Evolutionary conservation across 176 grass and related monocot species (phyloP), one percentile per base, ranked within the genome.

Genomic region (Echinochloa phyllopogon): DNA sequence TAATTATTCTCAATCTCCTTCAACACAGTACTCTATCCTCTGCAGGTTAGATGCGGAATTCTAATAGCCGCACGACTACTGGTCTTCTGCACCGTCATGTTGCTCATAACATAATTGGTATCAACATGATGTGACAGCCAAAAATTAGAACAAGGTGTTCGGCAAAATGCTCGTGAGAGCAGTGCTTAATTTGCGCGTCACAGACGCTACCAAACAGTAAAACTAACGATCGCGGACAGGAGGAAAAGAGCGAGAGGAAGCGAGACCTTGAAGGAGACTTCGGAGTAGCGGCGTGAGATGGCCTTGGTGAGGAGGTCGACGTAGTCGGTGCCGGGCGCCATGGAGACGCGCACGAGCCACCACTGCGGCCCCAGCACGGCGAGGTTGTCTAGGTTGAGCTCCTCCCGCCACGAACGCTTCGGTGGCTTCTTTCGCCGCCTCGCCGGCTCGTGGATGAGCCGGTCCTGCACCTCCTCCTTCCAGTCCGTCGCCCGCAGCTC

Each of bases 401-500:
- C 78, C 80, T 90, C 86, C 60, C 69, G 44, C 96, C 89, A 92
- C 29, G 76, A 90, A 16, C 83, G 23, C 79, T 80, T 75, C 21
- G 76, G 82, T 6, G 85, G 82, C 72, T 87, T 87, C 76, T 87
- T 91, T 61, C 77, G 45, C 58, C 88, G 77, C 64, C 78, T 53
- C 74, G 78, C 82, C 3, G 88, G 86, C 65, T 85, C 86, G 80
- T 91, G 82, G 71, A 96, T 74, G 55, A 96, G 90, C 48, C 88
- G 89, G 20, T 96, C 93, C 87, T 98, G 91, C 40, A 96, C 89
- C 86, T 94, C 89, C 84, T 96, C 96, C 80, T 87, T 88, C 93
- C 96, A 96, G 83, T 95, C 92, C 67, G 60, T 76, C 23, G 85
- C 82, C 36, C 76, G 88, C 42, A 86, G 78, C 87, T 94, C 96